These are phyloP conservation scores for Neophaeococcomyces mojaviensis DNA, from an alignment of 2,329 filamentous ascomycete genomes.

Conservation along the genomic window DNA sequence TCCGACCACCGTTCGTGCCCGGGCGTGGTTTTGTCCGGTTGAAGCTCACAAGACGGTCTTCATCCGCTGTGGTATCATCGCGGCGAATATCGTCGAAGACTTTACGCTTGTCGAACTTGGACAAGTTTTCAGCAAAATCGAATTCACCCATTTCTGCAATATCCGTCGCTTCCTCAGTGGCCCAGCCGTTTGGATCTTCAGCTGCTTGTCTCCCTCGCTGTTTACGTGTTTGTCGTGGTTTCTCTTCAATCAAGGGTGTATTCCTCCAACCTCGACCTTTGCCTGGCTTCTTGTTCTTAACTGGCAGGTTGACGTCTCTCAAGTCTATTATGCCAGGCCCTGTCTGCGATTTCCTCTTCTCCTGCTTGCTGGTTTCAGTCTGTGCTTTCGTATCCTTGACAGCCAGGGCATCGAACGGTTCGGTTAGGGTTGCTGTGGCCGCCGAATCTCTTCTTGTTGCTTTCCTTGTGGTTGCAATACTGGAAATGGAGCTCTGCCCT, in stretches of 20 bases:
- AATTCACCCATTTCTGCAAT: constrained; percentile 91
- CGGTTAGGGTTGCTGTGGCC: constrained; percentile 34
- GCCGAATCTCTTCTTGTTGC: constrained; percentile 24
- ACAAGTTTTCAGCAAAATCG: constrained; percentile 81
- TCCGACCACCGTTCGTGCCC: constrained; percentile 74
- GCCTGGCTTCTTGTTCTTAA: constrained; percentile 24
- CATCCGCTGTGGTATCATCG: constrained; percentile 81
- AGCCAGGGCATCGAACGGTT: constrained; percentile 39
- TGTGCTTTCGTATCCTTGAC: constrained; percentile 19
- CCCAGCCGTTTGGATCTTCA: constrained; percentile 73
- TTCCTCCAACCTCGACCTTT: constrained; percentile 61
- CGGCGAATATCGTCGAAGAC: constrained; percentile 88
- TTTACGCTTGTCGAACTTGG: constrained; percentile 87
- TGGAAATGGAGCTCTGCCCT: constrained; percentile 21
- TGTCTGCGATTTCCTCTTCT: constrained; percentile 37
- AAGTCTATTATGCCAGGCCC: constrained; percentile 25
- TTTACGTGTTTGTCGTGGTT: constrained; percentile 42
- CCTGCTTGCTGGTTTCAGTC: constrained; percentile 20
- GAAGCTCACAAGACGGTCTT: constrained; percentile 81
- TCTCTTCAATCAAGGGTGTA: constrained; percentile 59
- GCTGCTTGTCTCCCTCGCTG: constrained; percentile 37
- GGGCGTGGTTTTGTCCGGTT: constrained; percentile 58
- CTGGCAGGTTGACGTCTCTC: constrained; percentile 29
- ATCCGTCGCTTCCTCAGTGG: constrained; percentile 90
- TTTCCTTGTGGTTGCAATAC: constrained; percentile 20